These are phyloP conservation scores for Trichocladium antarcticum DNA, from an alignment of 495 filamentous ascomycete genomes.

Conservation along the genomic window DNA sequence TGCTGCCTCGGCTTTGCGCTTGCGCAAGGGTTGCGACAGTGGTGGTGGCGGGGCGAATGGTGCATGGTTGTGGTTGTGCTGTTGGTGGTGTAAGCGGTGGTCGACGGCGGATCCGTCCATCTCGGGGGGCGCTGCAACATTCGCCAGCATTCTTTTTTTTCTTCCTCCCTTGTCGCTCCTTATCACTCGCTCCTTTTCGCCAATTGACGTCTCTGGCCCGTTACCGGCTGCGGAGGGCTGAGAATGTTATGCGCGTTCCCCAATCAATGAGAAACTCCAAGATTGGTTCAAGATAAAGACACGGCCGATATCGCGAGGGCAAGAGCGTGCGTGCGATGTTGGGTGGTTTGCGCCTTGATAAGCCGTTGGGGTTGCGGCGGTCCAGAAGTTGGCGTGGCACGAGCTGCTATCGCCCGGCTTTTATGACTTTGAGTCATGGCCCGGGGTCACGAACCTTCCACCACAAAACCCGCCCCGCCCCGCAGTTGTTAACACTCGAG, in stretches of 20 bases:
- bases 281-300: constrained; percentile 13
- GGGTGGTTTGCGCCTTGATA: constrained; percentile 13
- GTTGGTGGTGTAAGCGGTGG: constrained; percentile 6
- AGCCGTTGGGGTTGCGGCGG: constrained; percentile 16
- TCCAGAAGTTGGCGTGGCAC: constrained; percentile 16
- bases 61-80: constrained; percentile 12
- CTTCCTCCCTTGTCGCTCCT: not conserved
- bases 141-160: constrained; percentile 12
- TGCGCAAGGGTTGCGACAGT: constrained; percentile 25
- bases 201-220: constrained; percentile 5
- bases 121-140: constrained; percentile 7
- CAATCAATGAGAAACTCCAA: constrained; percentile 2
- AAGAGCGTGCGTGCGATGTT: constrained; percentile 6
- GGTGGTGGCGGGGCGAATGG: constrained; percentile 1
- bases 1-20: constrained; percentile 43
- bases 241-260: constrained; percentile 2
- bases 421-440: constrained; percentile 32
- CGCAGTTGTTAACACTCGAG: constrained; percentile 23
- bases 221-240: constrained; percentile 4
- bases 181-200: constrained; percentile 2
- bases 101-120: constrained; percentile 16
- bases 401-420: constrained; percentile 22
- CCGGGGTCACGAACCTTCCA: constrained; percentile 30
- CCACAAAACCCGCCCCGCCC: constrained; percentile 25
- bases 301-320: constrained; percentile 16